phyloP scores from a whole-genome alignment of 1,284 basidiomycete species.

The Trametes versicolor region DNA sequence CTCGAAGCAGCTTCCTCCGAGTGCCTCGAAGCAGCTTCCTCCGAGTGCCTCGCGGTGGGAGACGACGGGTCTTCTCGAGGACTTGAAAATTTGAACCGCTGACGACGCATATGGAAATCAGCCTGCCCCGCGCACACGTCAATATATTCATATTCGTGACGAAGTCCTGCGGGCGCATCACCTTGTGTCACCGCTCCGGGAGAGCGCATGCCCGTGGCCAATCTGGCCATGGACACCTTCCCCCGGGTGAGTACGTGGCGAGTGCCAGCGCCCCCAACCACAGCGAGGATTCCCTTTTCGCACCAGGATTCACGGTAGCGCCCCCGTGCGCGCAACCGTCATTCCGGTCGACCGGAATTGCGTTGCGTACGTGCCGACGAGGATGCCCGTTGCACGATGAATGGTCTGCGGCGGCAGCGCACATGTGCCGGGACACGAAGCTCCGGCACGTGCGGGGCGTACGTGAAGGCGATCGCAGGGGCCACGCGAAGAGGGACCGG shows the following conservation, averaged over 20 bases:
- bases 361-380: neutral
- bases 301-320: neutral
- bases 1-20: slow-evolving; percentile 23
- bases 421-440: neutral
- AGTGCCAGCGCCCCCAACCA: neutral
- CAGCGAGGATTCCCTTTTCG: neutral
- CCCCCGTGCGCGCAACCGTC: neutral
- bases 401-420: neutral
- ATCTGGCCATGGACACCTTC: slow-evolving; percentile 1
- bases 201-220: slow-evolving; percentile 21
- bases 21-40: slow-evolving; percentile 4
- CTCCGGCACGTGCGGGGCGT: neutral
- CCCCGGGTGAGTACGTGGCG: neutral
- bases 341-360: slow-evolving; percentile 4
- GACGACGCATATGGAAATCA: slow-evolving; percentile 1
- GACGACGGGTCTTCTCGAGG: neutral
- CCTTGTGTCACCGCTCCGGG: slow-evolving; percentile 16
- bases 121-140: slow-evolving; percentile 1
- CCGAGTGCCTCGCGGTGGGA: slow-evolving; percentile 26
- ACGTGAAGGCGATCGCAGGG: slow-evolving; percentile 11
- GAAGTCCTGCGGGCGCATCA: slow-evolving; percentile 18
- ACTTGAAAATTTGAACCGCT: neutral
- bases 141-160: slow-evolving; percentile 28
- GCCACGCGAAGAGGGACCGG: slow-evolving; percentile 1
- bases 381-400: neutral